Base-by-base conservation (phyloP, 2,329 filamentous ascomycete species). In the Orbilia blumenaviensis region DNA sequence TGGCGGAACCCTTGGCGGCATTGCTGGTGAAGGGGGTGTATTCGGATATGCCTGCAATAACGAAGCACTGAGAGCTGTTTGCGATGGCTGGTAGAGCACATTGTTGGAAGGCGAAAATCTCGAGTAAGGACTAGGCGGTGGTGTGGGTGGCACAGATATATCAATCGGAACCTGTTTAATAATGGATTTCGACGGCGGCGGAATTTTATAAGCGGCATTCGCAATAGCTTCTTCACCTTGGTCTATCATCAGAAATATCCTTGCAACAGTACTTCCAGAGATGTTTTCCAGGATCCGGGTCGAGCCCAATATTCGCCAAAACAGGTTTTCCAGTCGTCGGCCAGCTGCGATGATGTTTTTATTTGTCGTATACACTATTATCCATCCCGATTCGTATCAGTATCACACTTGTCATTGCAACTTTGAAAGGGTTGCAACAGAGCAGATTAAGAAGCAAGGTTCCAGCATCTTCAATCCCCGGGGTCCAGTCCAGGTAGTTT, bases 231-330 rank as follows among this genome's bases (percentile, higher is more conserved):
- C 78, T 50, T 79, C 79, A 16, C 82, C 81, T 60, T 83, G 81
- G 44, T 83, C 82, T 62, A 87, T 85, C 56, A 82, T 81, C 50
- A 83, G 80, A 52, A 86, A 86, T 48, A 86, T 80, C 3, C 63
- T 79, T 8, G 84, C 84, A 66, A 87, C 79, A 8, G 80, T 83
- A 9, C 81, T 81, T 18, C 84, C 82, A 52, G 81, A 82, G 7
- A 86, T 81, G 5, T 80, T 81, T 12, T 80, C 77, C 16, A 81
- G 80, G 12, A 85, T 81, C 6, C 78, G 79, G 5, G 82, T 79
- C 63, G 82, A 85, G 58, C 84, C 82, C 85, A 84, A 86, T 77
- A 87, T 84, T 63, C 86, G 81, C 86, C 86, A 87, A 79, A 87
- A 87, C 29, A 87, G 82, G 79, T 86, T 86, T 71, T 86, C 84